These are phyloP conservation scores for Cucurbita moschata DNA, from an alignment of 306 rosid species.

Conservation along the genomic window DNA sequence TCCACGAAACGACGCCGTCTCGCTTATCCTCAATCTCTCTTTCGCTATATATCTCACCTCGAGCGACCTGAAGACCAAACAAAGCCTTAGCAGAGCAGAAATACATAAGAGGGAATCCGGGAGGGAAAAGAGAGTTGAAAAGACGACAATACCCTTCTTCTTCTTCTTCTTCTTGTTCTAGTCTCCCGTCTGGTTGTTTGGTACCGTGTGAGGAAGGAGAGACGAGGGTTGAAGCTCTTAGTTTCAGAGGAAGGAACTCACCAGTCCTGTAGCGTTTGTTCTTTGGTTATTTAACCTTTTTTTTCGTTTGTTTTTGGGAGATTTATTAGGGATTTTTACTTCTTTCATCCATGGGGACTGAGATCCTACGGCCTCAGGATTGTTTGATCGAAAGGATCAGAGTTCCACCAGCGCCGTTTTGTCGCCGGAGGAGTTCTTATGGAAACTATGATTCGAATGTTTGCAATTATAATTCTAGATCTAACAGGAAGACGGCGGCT, in stretches of 20 bases:
- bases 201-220: background rate
- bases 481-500: conserved; percentile 22
- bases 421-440: conserved; percentile 26
- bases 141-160: conserved; percentile 1
- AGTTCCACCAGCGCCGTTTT: conserved; percentile 19
- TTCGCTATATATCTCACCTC: background rate
- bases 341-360: conserved; percentile 52
- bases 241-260: background rate
- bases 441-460: conserved; percentile 11
- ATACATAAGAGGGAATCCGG: background rate
- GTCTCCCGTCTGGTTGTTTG: background rate
- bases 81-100: conserved; percentile 7
- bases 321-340: background rate
- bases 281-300: background rate
- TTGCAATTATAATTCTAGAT: conserved; percentile 15
- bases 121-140: background rate
- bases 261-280: background rate
- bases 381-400: conserved; percentile 39
- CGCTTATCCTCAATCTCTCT: background rate
- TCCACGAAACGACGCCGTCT: background rate
- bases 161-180: background rate
- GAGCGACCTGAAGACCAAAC: background rate
- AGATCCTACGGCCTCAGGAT: conserved; percentile 63
- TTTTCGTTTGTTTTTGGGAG: background rate
- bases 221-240: background rate